Percentiles rank a stretch among this genome's conserved stretches.
phyloP scores from a whole-genome alignment of 257 asterid species.

The Solanum sejunctum region DNA sequence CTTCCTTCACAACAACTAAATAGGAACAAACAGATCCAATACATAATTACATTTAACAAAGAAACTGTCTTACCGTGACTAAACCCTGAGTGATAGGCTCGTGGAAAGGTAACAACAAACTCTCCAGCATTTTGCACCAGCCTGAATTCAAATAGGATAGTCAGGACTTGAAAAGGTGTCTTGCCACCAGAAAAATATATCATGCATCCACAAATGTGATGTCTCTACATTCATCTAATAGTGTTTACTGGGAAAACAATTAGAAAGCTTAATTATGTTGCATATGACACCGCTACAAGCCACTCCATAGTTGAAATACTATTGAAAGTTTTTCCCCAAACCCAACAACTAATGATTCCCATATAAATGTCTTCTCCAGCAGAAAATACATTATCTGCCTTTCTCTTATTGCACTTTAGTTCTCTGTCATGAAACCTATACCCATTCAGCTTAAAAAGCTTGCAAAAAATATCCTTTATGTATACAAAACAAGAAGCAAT shows the following conservation, averaged over 20 bases:
- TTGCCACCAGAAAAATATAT: not conserved
- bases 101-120: conserved; percentile 95
- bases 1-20: not conserved
- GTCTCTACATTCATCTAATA: conserved; percentile 4
- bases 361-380: not conserved
- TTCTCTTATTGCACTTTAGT: not conserved
- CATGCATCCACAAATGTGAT: not conserved
- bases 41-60: not conserved
- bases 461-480: not conserved
- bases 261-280: not conserved
- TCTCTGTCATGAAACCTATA: not conserved
- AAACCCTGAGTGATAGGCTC: conserved; percentile 99
- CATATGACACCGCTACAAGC: not conserved
- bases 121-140: conserved; percentile 98
- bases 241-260: not conserved
- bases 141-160: conserved; percentile 27
- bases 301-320: not conserved
- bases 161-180: not conserved
- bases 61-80: conserved; percentile 72
- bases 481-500: not conserved
- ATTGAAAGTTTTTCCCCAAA: not conserved
- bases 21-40: not conserved
- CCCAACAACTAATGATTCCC: not conserved
- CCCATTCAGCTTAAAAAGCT: not conserved
- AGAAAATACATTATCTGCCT: not conserved